Percentiles rank a stretch among this genome's conserved stretches.
Evolutionary conservation across 371 early-diverging fungal species (phyloP).

Genomic region (Lichtheimia hyalospora): DNA sequence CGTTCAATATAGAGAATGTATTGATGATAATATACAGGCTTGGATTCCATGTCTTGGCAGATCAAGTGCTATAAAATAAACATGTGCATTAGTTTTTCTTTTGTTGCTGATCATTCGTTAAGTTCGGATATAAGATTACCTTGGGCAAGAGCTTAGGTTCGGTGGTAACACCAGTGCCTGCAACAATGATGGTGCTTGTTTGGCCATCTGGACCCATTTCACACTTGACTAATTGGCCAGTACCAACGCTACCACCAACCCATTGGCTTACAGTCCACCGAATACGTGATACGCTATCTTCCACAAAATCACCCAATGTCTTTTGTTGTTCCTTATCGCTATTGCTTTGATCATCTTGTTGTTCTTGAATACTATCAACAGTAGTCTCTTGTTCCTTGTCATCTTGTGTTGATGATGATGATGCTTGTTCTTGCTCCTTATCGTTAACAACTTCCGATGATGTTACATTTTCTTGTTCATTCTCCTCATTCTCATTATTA

Average conservation of each 20-base stretch:
- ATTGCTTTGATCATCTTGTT: background rate
- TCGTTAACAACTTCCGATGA: background rate
- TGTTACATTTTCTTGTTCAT: background rate
- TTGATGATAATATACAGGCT: constrained; percentile 18
- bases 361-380: background rate
- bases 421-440: background rate
- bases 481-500: background rate
- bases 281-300: constrained; percentile 10
- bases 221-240: constrained; percentile 16
- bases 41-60: background rate
- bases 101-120: too few relatives aligned
- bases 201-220: constrained; percentile 14
- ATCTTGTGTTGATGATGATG: background rate
- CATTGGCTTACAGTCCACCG: constrained; percentile 22
- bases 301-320: background rate
- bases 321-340: background rate
- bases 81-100: too few relatives aligned
- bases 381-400: too few relatives aligned
- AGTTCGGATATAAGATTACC: constrained; percentile 8
- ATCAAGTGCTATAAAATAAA: background rate
- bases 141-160: constrained; percentile 15
- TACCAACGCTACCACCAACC: constrained; percentile 22
- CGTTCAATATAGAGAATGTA: constrained; percentile 18
- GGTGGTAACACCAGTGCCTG: constrained; percentile 16
- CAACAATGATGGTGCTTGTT: constrained; percentile 14